Percentiles rank a stretch among this genome's conserved stretches.
These are phyloP conservation scores for Erythrobasidium hasegawianum DNA, from an alignment of 1,284 basidiomycete species.

Conservation along the genomic window DNA sequence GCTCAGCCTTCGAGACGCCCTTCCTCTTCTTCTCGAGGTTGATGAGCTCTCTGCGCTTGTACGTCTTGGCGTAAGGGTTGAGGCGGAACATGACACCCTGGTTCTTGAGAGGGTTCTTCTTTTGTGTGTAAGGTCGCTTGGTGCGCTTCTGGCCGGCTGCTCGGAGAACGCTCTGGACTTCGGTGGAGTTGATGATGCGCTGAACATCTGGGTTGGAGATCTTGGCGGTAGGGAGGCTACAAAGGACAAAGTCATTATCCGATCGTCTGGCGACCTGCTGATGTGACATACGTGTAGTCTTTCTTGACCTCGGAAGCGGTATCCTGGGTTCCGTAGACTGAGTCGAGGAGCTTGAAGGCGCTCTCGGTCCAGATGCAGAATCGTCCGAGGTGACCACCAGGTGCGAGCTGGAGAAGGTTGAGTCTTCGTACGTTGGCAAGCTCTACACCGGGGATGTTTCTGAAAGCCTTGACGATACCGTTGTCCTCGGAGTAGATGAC, in stretches of 20 bases:
- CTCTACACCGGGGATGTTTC: conserved; percentile 98
- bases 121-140: conserved; percentile 96
- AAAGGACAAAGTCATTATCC: conserved; percentile 11
- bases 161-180: conserved; percentile 92
- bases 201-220: conserved; percentile 93
- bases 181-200: conserved; percentile 95
- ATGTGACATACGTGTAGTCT: conserved; percentile 68
- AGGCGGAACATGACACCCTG: conserved; percentile 94
- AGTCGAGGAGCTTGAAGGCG: conserved; percentile 88
- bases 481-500: conserved; percentile 98
- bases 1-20: conserved; percentile 26
- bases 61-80: conserved; percentile 97
- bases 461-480: conserved; percentile 96
- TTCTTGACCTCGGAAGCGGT: conserved; percentile 83
- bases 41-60: conserved; percentile 74
- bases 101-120: conserved; percentile 99
- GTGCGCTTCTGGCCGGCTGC: conserved; percentile 67
- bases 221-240: conserved; percentile 85
- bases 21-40: conserved; percentile 34
- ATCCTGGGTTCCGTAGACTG: conserved; percentile 90
- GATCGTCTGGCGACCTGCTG: no score
- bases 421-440: conserved; percentile 89
- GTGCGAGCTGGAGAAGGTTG: conserved; percentile 98
- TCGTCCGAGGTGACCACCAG: conserved; percentile 97
- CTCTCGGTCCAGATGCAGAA: conserved; percentile 99